Conservation (phyloP, 2,329 filamentous ascomycete genomes). For the Talaromyces amestolkiae region DNA sequence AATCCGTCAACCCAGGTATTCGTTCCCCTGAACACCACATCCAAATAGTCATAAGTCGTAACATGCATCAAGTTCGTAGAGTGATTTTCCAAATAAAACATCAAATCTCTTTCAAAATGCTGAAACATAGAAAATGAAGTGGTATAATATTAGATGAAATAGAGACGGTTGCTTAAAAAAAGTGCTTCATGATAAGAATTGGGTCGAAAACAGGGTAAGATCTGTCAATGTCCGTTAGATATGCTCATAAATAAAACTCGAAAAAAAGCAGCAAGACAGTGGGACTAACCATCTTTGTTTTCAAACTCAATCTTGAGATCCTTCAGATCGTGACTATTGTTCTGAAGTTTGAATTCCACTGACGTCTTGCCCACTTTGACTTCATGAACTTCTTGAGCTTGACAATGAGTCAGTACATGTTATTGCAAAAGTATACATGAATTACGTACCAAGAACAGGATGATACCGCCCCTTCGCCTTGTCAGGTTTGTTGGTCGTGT, state of each 20-base stretch:
- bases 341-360: conserved; percentile 7
- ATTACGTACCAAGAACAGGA: conserved; percentile 18
- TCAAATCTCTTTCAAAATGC: not conserved
- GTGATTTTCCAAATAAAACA: not conserved
- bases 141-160: not conserved
- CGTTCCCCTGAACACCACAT: not conserved
- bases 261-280: not conserved
- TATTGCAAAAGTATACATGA: not conserved
- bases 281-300: not conserved
- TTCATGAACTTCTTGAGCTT: not conserved
- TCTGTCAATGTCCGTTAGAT: not conserved
- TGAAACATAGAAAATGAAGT: no score
- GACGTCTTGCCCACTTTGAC: conserved; percentile 3
- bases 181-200: conserved; percentile 5
- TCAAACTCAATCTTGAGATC: conserved; percentile 13
- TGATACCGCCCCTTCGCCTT: conserved; percentile 16
- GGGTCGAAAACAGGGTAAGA: not conserved
- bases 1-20: not conserved
- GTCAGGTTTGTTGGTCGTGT: conserved; percentile 2
- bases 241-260: not conserved
- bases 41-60: conserved; percentile 8
- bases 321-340: conserved; percentile 1
- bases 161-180: not conserved
- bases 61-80: not conserved
- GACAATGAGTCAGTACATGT: not conserved